phyloP scores from a whole-genome alignment of 164 flowering plant genomes.

The Euptelea pleiosperma region DNA sequence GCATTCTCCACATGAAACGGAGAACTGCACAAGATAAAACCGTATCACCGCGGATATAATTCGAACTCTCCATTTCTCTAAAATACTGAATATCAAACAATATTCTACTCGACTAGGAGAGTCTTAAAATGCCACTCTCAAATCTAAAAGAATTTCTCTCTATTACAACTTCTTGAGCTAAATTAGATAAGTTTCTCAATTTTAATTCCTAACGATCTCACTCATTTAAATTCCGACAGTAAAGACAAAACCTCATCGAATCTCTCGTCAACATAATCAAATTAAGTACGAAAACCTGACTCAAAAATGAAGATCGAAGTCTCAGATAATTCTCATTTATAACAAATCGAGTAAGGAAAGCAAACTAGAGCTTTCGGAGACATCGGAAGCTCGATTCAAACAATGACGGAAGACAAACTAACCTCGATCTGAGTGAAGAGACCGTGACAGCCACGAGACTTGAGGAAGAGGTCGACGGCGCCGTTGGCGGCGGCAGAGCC shows the following conservation, averaged over 20 bases:
- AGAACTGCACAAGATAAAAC: background rate
- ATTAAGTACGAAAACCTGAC: background rate
- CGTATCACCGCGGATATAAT: too few relatives aligned
- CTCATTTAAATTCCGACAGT: too few relatives aligned
- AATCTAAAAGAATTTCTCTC: too few relatives aligned
- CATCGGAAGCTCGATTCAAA: background rate
- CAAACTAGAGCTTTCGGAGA: background rate
- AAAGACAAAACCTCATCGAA: background rate
- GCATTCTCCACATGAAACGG: background rate
- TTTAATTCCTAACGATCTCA: too few relatives aligned
- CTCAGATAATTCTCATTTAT: background rate
- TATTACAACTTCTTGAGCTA: too few relatives aligned
- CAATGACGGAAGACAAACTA: slow-evolving; percentile 3
- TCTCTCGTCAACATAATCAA: background rate
- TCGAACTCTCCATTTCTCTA: too few relatives aligned
- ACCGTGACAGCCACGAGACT: slow-evolving; percentile 56
- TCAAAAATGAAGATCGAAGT: background rate
- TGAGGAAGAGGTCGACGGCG: slow-evolving; percentile 53
- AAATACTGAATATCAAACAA: too few relatives aligned
- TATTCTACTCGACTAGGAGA: too few relatives aligned
- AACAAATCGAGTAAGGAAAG: background rate
- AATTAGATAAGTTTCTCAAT: too few relatives aligned
- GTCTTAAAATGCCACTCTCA: too few relatives aligned
- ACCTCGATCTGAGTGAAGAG: slow-evolving; percentile 88
- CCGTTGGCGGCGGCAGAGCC: slow-evolving; percentile 37